Percentiles rank a stretch among this genome's conserved stretches.
Evolutionary conservation across 257 asterid species (phyloP).

Genomic region (Jaltomata sinuosa): DNA sequence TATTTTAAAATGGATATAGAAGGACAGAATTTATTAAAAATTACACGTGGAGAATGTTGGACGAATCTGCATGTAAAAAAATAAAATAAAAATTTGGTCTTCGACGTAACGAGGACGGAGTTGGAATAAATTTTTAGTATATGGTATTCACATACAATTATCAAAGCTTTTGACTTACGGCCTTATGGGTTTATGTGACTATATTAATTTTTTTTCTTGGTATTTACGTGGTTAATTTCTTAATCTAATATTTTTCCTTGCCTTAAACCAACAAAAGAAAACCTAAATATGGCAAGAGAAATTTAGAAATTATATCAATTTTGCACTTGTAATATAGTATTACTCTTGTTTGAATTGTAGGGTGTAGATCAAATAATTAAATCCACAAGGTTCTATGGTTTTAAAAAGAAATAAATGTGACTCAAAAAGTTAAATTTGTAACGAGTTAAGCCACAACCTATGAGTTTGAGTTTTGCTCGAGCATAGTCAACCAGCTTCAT

Average conservation of each 20-base stretch:
- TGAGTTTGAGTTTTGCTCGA: not conserved
- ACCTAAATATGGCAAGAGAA: not conserved
- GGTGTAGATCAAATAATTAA: not conserved
- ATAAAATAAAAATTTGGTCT: not conserved
- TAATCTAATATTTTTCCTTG: not conserved
- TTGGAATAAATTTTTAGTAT: not conserved
- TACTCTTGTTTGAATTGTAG: not conserved
- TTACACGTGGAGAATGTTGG: slow-evolving; percentile 30
- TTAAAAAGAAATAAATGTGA: not conserved
- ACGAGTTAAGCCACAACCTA: not conserved
- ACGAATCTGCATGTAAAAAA: slow-evolving; percentile 3
- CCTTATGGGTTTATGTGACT: not conserved
- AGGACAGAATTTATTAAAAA: not conserved
- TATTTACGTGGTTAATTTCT: not conserved
- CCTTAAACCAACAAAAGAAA: not conserved
- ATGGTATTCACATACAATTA: not conserved
- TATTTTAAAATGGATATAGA: not conserved
- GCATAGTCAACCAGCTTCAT: not conserved
- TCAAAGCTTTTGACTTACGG: slow-evolving; percentile 30
- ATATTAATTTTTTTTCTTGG: not conserved
- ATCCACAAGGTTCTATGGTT: not conserved
- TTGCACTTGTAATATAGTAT: not conserved
- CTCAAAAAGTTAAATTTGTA: not conserved
- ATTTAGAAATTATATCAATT: not conserved
- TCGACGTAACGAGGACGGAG: slow-evolving; percentile 45